Percentiles rank a stretch among this genome's conserved stretches.
These are phyloP conservation scores for Vitis rupestris DNA, from an alignment of 164 flowering plant genomes.

Conservation along the genomic window DNA sequence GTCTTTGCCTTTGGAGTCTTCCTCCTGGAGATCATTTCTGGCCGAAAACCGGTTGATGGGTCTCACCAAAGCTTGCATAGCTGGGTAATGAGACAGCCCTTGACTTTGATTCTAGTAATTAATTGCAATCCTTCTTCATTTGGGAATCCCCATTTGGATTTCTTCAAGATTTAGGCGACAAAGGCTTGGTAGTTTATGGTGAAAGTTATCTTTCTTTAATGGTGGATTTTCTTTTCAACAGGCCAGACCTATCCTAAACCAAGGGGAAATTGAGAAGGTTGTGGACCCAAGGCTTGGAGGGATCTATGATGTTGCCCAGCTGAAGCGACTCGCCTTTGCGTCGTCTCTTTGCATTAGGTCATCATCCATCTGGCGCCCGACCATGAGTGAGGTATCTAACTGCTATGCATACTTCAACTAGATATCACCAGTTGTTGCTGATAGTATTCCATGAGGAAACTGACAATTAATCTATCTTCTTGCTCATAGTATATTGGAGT, in stretches of 20 bases:
- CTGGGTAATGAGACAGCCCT: conserved; percentile 57
- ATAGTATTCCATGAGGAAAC: too few relatives aligned
- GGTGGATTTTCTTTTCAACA: conserved; percentile 13
- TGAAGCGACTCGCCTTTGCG: conserved; percentile 57
- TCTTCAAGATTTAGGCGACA: background rate
- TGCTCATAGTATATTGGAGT: too few relatives aligned
- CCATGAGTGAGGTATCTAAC: conserved; percentile 74
- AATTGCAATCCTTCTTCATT: background rate
- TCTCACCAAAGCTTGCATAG: conserved; percentile 80
- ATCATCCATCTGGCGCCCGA: conserved; percentile 82
- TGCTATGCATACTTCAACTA: background rate
- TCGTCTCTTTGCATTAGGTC: conserved; percentile 85
- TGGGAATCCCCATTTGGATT: background rate
- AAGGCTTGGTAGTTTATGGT: background rate
- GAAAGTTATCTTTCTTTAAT: background rate
- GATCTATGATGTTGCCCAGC: conserved; percentile 49
- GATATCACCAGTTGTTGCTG: too few relatives aligned
- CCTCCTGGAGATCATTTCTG: conserved; percentile 76
- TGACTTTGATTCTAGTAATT: background rate
- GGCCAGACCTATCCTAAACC: conserved; percentile 71
- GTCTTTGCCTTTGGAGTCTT: conserved; percentile 94
- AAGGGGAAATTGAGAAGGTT: conserved; percentile 52
- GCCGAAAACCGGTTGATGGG: conserved; percentile 77
- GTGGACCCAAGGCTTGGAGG: conserved; percentile 72
- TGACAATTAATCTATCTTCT: too few relatives aligned